phyloP scores from a whole-genome alignment of 1,284 basidiomycete species.

The Farysia itapuensis region DNA sequence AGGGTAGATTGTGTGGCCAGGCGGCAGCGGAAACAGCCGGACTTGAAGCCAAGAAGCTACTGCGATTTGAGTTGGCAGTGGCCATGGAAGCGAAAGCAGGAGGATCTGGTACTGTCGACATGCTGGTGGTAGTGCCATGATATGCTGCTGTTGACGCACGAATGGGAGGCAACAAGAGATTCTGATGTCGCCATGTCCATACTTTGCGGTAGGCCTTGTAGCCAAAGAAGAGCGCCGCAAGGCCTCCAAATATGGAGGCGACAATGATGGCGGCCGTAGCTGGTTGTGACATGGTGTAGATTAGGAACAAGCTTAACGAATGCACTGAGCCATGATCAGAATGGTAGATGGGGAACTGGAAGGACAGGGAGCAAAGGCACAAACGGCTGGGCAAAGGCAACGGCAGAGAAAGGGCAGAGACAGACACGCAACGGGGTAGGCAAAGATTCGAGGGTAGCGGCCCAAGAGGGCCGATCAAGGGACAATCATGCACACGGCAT shows the following conservation, averaged over 20 bases:
- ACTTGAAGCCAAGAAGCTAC: conserved; percentile 5
- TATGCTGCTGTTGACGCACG: conserved; percentile 31
- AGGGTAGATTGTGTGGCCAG: conserved; percentile 10
- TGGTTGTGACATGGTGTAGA: conserved; percentile 46
- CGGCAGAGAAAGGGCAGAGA: too few species aligned
- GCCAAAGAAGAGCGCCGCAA: conserved; percentile 27
- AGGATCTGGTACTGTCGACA: conserved; percentile 6
- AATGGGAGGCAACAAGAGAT: conserved; percentile 34
- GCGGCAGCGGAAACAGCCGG: conserved; percentile 1
- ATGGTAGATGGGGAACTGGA: too few species aligned
- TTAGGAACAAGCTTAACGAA: too few species aligned
- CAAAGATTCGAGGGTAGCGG: too few species aligned
- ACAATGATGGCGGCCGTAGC: conserved; percentile 45
- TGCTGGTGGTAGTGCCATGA: conserved; percentile 14
- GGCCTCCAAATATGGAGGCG: conserved; percentile 42
- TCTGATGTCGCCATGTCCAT: conserved; percentile 24
- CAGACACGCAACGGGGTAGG: too few species aligned
- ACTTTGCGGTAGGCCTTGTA: conserved; percentile 40
- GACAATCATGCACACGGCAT: too few species aligned
- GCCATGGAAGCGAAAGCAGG: conserved; percentile 4
- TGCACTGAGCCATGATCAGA: too few species aligned
- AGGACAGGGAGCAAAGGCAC: too few species aligned
- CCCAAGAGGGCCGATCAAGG: too few species aligned
- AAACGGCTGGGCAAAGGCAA: too few species aligned
- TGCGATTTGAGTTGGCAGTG: not conserved